Conservation (phyloP, 805 yeast species). For the Scheffersomyces stipitis region DNA sequence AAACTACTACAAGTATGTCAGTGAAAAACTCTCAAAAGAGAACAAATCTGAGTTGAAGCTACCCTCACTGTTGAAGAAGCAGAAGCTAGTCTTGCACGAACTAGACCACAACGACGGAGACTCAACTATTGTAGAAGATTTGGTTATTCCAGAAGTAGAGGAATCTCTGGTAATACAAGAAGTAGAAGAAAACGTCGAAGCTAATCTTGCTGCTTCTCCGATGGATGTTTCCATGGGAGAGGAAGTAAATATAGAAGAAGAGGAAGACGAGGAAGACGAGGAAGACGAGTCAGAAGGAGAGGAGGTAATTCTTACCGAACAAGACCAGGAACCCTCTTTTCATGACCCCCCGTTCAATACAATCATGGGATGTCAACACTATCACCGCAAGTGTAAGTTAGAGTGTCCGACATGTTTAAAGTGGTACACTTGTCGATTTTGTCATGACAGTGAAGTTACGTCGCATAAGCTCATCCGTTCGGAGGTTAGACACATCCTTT, state of each 20-base stretch:
- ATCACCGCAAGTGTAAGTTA: constrained; percentile 77
- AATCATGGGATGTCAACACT: constrained; percentile 77
- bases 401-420: constrained; percentile 73
- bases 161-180: constrained; percentile 4
- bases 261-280: constrained; percentile 2
- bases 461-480: constrained; percentile 52
- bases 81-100: constrained; percentile 15
- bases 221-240: background rate
- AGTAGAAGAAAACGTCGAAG: constrained; percentile 11
- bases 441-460: constrained; percentile 66
- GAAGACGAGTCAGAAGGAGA: constrained; percentile 21
- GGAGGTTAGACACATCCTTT: constrained; percentile 66
- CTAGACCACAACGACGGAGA: background rate
- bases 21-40: constrained; percentile 25
- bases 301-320: constrained; percentile 47
- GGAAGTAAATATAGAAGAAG: constrained; percentile 4
- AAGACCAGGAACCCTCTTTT: constrained; percentile 51
- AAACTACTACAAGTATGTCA: constrained; percentile 53
- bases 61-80: constrained; percentile 12
- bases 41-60: constrained; percentile 1
- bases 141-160: constrained; percentile 9
- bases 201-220: background rate
- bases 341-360: constrained; percentile 40
- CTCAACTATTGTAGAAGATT: background rate
- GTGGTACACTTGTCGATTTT: constrained; percentile 82